phyloP scores from a whole-genome alignment of 2,329 filamentous ascomycete genomes.

The Trichophaea hybrida region DNA sequence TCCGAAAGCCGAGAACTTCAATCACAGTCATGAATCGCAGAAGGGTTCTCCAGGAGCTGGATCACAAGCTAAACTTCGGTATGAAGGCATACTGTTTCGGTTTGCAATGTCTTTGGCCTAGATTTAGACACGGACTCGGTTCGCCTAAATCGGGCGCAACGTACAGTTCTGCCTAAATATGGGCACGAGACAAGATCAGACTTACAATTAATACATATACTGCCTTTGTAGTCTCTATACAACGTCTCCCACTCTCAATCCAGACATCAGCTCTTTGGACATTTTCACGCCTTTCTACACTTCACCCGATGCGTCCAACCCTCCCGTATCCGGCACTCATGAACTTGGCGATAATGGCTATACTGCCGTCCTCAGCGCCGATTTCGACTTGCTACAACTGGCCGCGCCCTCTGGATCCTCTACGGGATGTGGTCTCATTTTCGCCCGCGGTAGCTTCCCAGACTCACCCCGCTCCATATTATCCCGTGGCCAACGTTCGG shows the following conservation, averaged over 20 bases:
- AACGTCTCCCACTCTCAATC: background rate
- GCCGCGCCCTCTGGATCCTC: background rate
- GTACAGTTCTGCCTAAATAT: too few relatives aligned
- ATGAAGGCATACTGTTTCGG: too few relatives aligned
- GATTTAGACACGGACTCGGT: too few relatives aligned
- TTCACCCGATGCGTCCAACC: background rate
- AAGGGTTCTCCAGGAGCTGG: too few relatives aligned
- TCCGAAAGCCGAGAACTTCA: too few relatives aligned
- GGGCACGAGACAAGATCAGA: too few relatives aligned
- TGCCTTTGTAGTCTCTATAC: background rate
- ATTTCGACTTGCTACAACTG: background rate
- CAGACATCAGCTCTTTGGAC: background rate
- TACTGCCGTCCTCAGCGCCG: background rate
- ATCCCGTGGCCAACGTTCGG: background rate
- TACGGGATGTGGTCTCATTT: background rate
- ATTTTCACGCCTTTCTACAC: background rate
- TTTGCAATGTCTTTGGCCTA: too few relatives aligned
- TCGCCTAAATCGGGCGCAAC: too few relatives aligned
- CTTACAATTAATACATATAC: background rate
- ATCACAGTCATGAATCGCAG: too few relatives aligned
- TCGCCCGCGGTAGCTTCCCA: background rate
- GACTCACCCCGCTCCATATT: background rate
- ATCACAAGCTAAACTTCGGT: too few relatives aligned
- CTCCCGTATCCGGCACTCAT: background rate
- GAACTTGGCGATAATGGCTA: background rate